Evolutionary conservation across 805 yeast species (phyloP), one percentile per base, ranked within the genome.

Genomic region (Suhomyces tanzawaensis): DNA sequence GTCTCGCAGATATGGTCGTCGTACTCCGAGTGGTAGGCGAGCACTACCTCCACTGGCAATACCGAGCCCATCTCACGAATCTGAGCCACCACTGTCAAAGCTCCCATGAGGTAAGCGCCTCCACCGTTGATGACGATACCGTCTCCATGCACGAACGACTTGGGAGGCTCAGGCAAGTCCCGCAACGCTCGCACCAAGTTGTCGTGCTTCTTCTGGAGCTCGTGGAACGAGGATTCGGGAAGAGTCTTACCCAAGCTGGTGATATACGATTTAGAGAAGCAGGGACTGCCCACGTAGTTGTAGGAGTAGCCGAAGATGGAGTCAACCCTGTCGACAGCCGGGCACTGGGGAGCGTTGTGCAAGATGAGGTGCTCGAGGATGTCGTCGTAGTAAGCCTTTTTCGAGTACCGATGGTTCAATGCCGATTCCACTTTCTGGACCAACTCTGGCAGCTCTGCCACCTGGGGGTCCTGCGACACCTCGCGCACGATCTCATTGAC

Each of bases 71-170:
- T 32, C 12, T 58, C 53, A 28, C 72, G 50, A 34, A 66, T 48
- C 32, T 58, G 46, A 28, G 62, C 60, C 13, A 66, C 52, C 1
- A 66, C 60, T 8, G 61, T 48, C 23, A 66, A 50, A 5, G 62
- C 69, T 25, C 65, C 50, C 42, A 59, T 63, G 44, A 62, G 57
- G 44, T 60, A 66, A 27, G 45, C 50, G 25, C 53, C 69, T 14
- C 71, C 71, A 7, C 69, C 71, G 28, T 62, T 51, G 44, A 58
- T 59, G n/a, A 66, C 68, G 17, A 66, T 65, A 4, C 72, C 72
- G 39, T 62, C 61, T 12, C 72, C 71, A 39, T 51, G 45, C 62
- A 63, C 57, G 37, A 57, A 62, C 12, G 46, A 45, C 3, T 30
- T 13, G 2, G 61, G 54, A 4, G 66, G 65, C 2, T 44, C 38